Conservation (phyloP, 2,329 filamentous ascomycete species). For the Fusarium vanettenii region DNA sequence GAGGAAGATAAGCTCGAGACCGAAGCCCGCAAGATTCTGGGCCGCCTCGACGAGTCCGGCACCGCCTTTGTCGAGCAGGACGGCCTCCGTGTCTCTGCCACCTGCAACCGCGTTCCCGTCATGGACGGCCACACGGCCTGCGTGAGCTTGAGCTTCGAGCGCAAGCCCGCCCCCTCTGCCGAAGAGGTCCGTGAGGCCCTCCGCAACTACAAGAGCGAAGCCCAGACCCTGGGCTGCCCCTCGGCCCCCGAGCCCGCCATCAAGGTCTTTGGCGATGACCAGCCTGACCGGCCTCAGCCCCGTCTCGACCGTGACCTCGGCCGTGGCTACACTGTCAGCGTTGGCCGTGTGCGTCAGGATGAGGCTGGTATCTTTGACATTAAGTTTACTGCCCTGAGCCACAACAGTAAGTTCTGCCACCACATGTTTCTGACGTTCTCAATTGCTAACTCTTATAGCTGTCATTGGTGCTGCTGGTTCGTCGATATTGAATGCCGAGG, state of each 20-base stretch:
- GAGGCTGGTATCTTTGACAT: slow-evolving; percentile 92
- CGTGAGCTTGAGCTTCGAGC: slow-evolving; percentile 85
- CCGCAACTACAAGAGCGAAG: slow-evolving; percentile 84
- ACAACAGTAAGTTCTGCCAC: slow-evolving; percentile 67
- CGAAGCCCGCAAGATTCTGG: slow-evolving; percentile 95
- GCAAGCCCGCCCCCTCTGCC: slow-evolving; percentile 77
- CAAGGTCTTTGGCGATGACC: slow-evolving; percentile 78
- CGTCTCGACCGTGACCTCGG: slow-evolving; percentile 88
- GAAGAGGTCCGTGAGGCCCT: slow-evolving; percentile 84
- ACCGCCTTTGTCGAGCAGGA: slow-evolving; percentile 83
- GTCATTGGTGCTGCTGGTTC: slow-evolving; percentile 97
- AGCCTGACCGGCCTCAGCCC: slow-evolving; percentile 90
- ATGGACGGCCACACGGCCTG: slow-evolving; percentile 97
- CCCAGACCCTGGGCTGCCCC: slow-evolving; percentile 84
- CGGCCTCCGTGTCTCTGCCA: slow-evolving; percentile 80
- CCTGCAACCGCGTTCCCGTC: slow-evolving; percentile 95
- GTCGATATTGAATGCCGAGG: slow-evolving; percentile 94
- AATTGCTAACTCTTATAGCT: slow-evolving; percentile 56
- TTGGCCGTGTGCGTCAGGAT: slow-evolving; percentile 87
- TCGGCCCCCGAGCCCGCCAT: slow-evolving; percentile 87
- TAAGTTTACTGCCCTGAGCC: slow-evolving; percentile 93
- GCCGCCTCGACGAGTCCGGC: slow-evolving; percentile 74
- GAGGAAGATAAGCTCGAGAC: slow-evolving; percentile 98
- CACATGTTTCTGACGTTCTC: neutral
- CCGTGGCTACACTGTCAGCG: slow-evolving; percentile 89